Evolutionary conservation across 345 rosid species (phyloP).

Genomic region (Excoecaria cochinchinensis): DNA sequence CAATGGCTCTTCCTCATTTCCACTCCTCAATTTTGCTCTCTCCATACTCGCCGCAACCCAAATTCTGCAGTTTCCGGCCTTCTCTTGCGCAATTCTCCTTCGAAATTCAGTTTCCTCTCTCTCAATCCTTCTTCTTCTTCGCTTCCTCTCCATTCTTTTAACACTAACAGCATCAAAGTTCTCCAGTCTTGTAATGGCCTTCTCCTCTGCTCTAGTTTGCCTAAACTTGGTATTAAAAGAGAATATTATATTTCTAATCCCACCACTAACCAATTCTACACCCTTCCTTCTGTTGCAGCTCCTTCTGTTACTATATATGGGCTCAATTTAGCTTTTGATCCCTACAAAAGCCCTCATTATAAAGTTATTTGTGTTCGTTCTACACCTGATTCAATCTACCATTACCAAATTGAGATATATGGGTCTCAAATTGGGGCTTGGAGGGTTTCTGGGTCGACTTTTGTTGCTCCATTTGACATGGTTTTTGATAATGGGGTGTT

Average conservation of each 20-base stretch:
- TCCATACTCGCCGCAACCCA: constrained; percentile 1
- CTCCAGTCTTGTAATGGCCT: constrained; percentile 42
- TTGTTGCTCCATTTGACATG: constrained; percentile 24
- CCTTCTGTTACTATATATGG: background rate
- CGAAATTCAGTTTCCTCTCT: background rate
- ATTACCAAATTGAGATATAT: constrained; percentile 28
- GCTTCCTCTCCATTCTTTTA: background rate
- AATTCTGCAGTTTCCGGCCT: background rate
- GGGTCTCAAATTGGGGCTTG: constrained; percentile 21
- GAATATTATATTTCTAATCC: constrained; percentile 35
- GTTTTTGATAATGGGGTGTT: constrained; percentile 30
- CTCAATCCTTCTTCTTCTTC: background rate
- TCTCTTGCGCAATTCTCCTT: background rate
- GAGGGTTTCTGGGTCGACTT: constrained; percentile 29
- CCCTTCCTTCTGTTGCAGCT: constrained; percentile 22
- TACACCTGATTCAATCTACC: background rate
- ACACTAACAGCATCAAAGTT: constrained; percentile 10
- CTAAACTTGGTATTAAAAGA: constrained; percentile 15
- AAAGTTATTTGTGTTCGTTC: constrained; percentile 28
- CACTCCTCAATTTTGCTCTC: constrained; percentile 6
- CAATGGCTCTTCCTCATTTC: constrained; percentile 41
- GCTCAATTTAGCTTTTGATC: constrained; percentile 25
- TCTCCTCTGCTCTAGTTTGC: constrained; percentile 33
- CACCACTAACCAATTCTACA: constrained; percentile 21
- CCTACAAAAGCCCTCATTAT: constrained; percentile 13